phyloP scores from a whole-genome alignment of 139 green algal genomes.

The Chlamydomonas eustigma region DNA sequence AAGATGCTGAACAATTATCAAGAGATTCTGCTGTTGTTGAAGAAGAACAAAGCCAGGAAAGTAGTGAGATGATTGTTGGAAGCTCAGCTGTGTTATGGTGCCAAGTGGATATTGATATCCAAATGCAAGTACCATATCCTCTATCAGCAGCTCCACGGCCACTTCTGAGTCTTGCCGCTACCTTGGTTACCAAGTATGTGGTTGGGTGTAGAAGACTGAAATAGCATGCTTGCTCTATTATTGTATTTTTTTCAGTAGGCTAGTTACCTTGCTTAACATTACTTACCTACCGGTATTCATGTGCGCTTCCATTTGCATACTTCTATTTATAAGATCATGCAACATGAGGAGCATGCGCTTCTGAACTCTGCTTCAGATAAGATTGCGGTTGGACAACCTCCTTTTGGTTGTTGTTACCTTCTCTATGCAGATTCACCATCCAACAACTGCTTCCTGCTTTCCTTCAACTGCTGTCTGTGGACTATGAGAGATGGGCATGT shows the following conservation, averaged over 20 bases:
- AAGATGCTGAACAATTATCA: not conserved
- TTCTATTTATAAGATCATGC: no score
- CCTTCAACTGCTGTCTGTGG: conserved; percentile 19
- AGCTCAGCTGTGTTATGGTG: not conserved
- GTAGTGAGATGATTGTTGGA: not conserved
- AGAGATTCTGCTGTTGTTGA: not conserved
- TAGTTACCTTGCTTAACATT: no score
- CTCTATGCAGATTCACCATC: conserved; percentile 2
- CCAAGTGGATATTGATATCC: not conserved
- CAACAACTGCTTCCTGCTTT: conserved; percentile 15
- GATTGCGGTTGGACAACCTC: not conserved
- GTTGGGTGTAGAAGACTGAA: not conserved
- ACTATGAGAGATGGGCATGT: conserved; percentile 18
- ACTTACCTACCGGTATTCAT: no score
- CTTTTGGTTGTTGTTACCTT: not conserved
- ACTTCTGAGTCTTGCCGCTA: conserved; percentile 2
- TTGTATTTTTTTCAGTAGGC: no score
- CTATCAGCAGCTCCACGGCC: conserved; percentile 9
- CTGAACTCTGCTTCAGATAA: not conserved
- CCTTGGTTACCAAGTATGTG: conserved; percentile 3
- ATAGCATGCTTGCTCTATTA: no score
- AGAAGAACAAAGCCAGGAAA: not conserved
- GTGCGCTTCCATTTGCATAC: no score
- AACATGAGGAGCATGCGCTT: not conserved
- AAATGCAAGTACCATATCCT: not conserved